Conservation (phyloP, 108 stramenopile genomes). For the Conticribra weissflogii region DNA sequence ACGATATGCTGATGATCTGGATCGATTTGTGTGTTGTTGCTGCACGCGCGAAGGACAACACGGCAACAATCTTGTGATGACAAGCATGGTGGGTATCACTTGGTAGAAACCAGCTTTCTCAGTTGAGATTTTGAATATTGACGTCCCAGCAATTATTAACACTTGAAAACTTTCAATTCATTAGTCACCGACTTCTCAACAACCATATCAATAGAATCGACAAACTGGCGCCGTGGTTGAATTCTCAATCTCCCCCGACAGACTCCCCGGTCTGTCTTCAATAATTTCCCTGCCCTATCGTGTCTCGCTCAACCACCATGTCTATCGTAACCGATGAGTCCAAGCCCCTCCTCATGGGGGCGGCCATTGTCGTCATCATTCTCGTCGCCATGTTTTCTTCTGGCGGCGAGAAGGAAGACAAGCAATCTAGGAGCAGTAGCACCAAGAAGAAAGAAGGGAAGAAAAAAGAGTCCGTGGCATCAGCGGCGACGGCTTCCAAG, state of each 20-base stretch:
- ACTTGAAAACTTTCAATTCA: too few species aligned
- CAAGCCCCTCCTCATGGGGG: slow-evolving; percentile 27
- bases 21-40: too few species aligned
- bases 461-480: neutral
- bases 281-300: slow-evolving; percentile 26
- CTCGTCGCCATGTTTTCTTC: slow-evolving; percentile 44
- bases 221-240: too few species aligned
- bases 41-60: too few species aligned
- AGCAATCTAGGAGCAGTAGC: slow-evolving; percentile 1
- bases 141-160: too few species aligned
- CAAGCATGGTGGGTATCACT: too few species aligned
- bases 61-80: too few species aligned
- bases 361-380: slow-evolving; percentile 34
- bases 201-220: neutral
- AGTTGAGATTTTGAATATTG: too few species aligned
- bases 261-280: slow-evolving; percentile 8
- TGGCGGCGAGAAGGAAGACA: slow-evolving; percentile 5
- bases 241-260: too few species aligned
- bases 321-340: slow-evolving; percentile 24
- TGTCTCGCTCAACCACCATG: slow-evolving; percentile 43
- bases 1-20: too few species aligned
- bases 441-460: neutral
- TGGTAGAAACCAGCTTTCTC: too few species aligned
- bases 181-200: neutral
- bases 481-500: slow-evolving; percentile 18